These are phyloP conservation scores for Clonostachys sp. DNA, from an alignment of 2,329 filamentous ascomycete genomes.

Conservation along the genomic window DNA sequence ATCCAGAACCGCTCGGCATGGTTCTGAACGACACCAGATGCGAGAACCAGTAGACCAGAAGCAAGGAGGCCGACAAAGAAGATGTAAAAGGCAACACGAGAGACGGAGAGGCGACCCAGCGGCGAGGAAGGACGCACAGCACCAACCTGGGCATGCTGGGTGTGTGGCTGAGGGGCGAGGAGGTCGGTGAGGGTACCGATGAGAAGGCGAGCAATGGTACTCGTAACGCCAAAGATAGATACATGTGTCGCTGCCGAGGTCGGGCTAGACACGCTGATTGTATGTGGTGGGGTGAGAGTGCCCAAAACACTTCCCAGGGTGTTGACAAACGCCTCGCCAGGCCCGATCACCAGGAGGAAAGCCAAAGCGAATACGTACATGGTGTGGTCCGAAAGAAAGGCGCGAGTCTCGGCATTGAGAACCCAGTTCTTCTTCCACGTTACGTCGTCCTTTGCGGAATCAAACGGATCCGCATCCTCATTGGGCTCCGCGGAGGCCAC, in stretches of 20 bases:
- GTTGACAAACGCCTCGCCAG: conserved; percentile 97
- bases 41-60: conserved; percentile 71
- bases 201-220: conserved; percentile 83
- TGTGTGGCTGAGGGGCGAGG: conserved; percentile 66
- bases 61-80: conserved; percentile 71
- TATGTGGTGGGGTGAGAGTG: conserved; percentile 64
- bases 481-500: conserved; percentile 35
- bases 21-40: conserved; percentile 69
- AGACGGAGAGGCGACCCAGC: conserved; percentile 52
- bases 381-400: conserved; percentile 80
- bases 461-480: conserved; percentile 34
- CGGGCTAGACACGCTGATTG: conserved; percentile 30
- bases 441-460: conserved; percentile 36
- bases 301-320: conserved; percentile 92
- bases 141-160: conserved; percentile 46
- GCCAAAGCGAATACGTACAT: conserved; percentile 94
- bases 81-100: conserved; percentile 76
- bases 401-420: conserved; percentile 82
- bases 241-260: conserved; percentile 82
- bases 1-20: conserved; percentile 79
- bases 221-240: conserved; percentile 85
- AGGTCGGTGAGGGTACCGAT: conserved; percentile 87
- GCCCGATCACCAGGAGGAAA: conserved; percentile 90
- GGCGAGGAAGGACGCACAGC: conserved; percentile 8
- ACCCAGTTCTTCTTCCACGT: conserved; percentile 81